Evolutionary conservation across 495 filamentous ascomycete genomes (phyloP).

Genomic region (Trichoderma gamsii): DNA sequence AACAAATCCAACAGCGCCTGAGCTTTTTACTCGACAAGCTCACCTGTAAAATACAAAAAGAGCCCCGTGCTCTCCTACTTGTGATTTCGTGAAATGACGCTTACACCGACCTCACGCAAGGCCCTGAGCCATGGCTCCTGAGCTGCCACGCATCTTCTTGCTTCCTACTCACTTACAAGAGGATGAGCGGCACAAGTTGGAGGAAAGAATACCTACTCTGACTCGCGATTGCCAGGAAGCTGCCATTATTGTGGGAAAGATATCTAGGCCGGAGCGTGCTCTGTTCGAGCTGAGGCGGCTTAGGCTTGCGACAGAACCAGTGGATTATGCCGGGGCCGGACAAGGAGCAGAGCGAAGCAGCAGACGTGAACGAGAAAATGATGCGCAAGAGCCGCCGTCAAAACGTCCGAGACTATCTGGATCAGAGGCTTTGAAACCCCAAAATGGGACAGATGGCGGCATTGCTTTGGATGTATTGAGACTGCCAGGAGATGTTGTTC

Average conservation of each 20-base stretch:
- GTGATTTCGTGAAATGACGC: not conserved
- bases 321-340: conserved; percentile 29
- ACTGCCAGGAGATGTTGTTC: conserved; percentile 36
- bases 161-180: conserved; percentile 62
- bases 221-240: conserved; percentile 72
- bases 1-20: not conserved
- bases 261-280: conserved; percentile 62
- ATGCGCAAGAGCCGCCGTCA: not conserved
- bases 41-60: not conserved
- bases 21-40: not conserved
- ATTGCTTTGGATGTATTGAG: not conserved
- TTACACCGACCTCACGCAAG: not conserved
- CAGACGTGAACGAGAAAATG: not conserved
- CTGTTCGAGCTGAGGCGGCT: conserved; percentile 67
- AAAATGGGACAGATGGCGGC: not conserved
- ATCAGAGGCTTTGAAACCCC: not conserved
- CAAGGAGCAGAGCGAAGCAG: conserved; percentile 19
- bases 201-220: conserved; percentile 56
- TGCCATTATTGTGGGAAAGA: conserved; percentile 63
- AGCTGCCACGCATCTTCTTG: conserved; percentile 66
- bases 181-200: conserved; percentile 54
- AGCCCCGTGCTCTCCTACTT: not conserved
- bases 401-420: not conserved
- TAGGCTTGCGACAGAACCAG: conserved; percentile 47
- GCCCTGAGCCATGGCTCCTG: conserved; percentile 6